A percentile compares a stretch with the other conserved stretches of the same genome.
phyloP scores from a whole-genome alignment of 1,284 basidiomycete genomes.

The Moniliella sp. region DNA sequence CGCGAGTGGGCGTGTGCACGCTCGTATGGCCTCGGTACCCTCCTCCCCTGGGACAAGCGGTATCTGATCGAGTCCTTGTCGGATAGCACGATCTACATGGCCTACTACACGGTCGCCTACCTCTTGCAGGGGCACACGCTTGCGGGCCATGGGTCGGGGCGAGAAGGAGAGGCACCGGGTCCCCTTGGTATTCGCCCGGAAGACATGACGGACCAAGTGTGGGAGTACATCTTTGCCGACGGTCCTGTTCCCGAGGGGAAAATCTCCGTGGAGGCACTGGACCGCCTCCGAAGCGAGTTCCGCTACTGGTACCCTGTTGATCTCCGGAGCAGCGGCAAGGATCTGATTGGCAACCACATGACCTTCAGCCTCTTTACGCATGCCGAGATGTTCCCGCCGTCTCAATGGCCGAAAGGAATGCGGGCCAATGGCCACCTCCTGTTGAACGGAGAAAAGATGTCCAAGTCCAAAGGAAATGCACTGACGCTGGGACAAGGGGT shows the following conservation, averaged over 20 bases:
- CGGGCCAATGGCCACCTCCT: conserved; percentile 88
- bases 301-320: conserved; percentile 96
- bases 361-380: conserved; percentile 89
- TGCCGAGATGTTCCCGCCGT: conserved; percentile 73
- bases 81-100: conserved; percentile 96
- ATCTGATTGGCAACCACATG: conserved; percentile 83
- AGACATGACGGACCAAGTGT: conserved; percentile 87
- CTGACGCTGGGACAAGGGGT: conserved; percentile 26
- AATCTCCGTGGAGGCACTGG: conserved; percentile 54
- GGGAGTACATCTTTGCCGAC: conserved; percentile 76
- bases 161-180: conserved; percentile 61
- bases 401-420: conserved; percentile 78
- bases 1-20: conserved; percentile 96
- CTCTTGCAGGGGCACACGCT: conserved; percentile 41
- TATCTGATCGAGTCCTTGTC: conserved; percentile 90
- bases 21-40: conserved; percentile 82
- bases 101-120: conserved; percentile 73
- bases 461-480: conserved; percentile 60
- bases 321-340: conserved; percentile 93
- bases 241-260: conserved; percentile 48
- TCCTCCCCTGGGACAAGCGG: conserved; percentile 83
- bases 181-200: conserved; percentile 64
- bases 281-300: conserved; percentile 71
- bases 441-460: conserved; percentile 98
- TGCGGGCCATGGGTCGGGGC: conserved; percentile 46